Evolutionary conservation across 176 grass and related monocot genomes (phyloP).

Genomic region (Musa troglodytarum): DNA sequence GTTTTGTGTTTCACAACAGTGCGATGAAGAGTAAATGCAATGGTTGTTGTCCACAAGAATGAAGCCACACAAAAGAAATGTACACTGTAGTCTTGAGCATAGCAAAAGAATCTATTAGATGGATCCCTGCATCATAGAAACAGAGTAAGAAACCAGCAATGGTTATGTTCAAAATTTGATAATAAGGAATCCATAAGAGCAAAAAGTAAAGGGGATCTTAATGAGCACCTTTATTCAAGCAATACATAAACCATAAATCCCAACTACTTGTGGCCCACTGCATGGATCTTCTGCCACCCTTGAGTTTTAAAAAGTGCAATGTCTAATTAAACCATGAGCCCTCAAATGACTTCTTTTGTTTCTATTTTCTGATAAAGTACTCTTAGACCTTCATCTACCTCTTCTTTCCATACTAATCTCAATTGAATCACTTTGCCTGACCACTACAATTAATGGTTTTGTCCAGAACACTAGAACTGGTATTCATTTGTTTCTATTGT

Average conservation of each 20-base stretch:
- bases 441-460: neutral
- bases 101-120: constrained; percentile 86
- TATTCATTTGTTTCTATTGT: neutral
- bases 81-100: constrained; percentile 84
- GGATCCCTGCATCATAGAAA: constrained; percentile 47
- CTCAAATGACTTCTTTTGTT: neutral
- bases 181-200: neutral
- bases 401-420: neutral
- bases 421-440: neutral
- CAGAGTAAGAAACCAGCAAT: neutral
- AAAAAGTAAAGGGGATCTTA: neutral
- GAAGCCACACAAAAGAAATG: constrained; percentile 95
- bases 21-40: constrained; percentile 88
- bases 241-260: neutral
- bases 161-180: neutral
- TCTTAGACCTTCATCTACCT: neutral
- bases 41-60: constrained; percentile 94
- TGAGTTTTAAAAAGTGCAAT: no score
- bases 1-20: constrained; percentile 97
- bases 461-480: neutral
- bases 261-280: neutral
- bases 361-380: neutral
- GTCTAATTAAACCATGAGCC: neutral
- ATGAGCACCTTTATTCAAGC: neutral
- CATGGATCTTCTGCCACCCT: neutral